Base-by-base conservation (phyloP, 805 yeast genomes). In the Pichia rugopelliculosa region DNA sequence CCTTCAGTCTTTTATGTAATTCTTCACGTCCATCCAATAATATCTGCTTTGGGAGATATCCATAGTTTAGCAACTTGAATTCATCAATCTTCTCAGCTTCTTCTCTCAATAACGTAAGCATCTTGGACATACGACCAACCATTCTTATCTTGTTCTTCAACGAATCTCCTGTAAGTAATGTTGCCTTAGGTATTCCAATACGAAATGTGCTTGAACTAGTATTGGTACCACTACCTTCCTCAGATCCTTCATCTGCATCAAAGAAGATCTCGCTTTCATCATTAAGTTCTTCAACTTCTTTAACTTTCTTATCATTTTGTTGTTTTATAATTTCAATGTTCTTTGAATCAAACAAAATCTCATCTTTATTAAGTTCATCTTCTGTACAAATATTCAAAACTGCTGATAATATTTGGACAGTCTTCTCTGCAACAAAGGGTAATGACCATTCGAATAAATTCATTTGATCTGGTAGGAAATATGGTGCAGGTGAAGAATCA, bases 371-470 rank as follows among this genome's bases (percentile, higher is more conserved):
- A 49, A 91, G 74, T 65, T 91, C 99, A 60, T 91, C 96, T 60
- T 90, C 95, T 0, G 97, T 86, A 69, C 99, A 91, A 48, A 93
- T 87, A 65, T 91, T 91, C 62, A 93, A 74, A 36, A 91, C 86
- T 0, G 93, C 79, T 21, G 88, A 85, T 60, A 91, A 74, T 84
- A 91, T 91, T 62, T 93, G 97, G 12, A 96, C 86, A 46, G 90
- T 85, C 60, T 93, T 87, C 63, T 91, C 96, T 18, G 97, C 98
- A 24, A 93, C 97, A 70, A 93, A 91, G 7, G 98, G 99, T 48
- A 91, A 71, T 2, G 96, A 87, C 98, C 98, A 93, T 11, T 96
- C 84, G 66, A 91, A 91, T 6, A 91, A 96, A 65, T 93, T 97
- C 95, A 90, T 88, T 59, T 90, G 87, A 64, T 89, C 89, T 8